Base-by-base conservation (phyloP, 2,329 filamentous ascomycete genomes). In the Sporothrix sp. region DNA sequence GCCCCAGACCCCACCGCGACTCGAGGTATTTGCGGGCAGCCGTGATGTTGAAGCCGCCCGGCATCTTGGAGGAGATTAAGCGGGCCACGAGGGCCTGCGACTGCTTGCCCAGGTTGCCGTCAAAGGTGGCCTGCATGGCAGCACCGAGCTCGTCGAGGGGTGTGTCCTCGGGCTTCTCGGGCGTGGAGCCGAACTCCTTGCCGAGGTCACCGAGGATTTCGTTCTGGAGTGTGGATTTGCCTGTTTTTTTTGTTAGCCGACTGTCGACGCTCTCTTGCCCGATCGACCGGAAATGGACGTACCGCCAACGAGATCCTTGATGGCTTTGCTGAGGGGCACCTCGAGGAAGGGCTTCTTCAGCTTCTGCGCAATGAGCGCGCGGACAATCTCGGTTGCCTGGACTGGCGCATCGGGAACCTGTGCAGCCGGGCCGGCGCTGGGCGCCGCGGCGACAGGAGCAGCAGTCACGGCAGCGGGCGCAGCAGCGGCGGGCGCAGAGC, bases 241-340 rank as follows among this genome's bases (percentile, higher is more conserved):
- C 90, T 95, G 61, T 3, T 7, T 9, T 7, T 9, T 8, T 4
- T 4, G 49, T 35, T 30, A 51, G 42, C 23, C 11, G 3, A 16
- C 20, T 8, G 3, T 8, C n/a, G 7, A 25, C 30, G 5, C 10
- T 5, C 25, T 10, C 6, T 28, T 28, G 25, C 25, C 6, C 25
- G 10, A 28, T 10, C 25, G 6, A 10, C 9, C n/a, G 28, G 42
- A 14, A 20, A 27, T 6, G 11, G n/a, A 73, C 86, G 71, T 72
- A 94, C 91, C 91, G 75, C 91, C 90, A 60, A 98, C 93, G 61
- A 98, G 75, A 69, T 98, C 93, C 68, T 98, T 98, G 72, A 98
- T 96, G 47, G 93, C 93, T 71, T 97, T 98, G 76, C 79, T 88
- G 55, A 97, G 72, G 49, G 93, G 93, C 57, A 98, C 82, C 58